Percentiles rank a stretch among this genome's conserved stretches.
phyloP scores from a whole-genome alignment of 176 grass and related monocot genomes.

The Paspalum notatum region DNA sequence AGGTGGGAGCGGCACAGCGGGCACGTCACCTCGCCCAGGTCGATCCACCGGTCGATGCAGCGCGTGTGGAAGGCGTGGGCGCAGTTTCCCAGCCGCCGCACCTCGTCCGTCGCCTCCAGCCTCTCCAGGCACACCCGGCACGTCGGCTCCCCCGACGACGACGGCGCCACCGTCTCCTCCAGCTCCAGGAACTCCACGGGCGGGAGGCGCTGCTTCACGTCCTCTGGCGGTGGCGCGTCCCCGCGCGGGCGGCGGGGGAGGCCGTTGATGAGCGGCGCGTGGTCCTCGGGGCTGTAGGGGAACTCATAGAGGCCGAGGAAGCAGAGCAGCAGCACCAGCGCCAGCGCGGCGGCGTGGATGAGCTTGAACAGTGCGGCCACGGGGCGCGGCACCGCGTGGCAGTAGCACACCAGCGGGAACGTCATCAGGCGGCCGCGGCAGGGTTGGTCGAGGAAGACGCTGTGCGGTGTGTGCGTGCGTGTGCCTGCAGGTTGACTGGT shows the following conservation, averaged over 20 bases:
- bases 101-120: conserved; percentile 58
- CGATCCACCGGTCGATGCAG: conserved; percentile 89
- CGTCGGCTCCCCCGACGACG: conserved; percentile 12
- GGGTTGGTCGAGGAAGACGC: too few relatives aligned
- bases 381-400: conserved; percentile 56
- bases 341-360: conserved; percentile 42
- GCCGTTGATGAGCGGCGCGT: conserved; percentile 33
- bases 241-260: background rate
- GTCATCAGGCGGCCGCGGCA: conserved; percentile 45
- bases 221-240: conserved; percentile 35
- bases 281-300: conserved; percentile 38
- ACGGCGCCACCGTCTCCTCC: background rate
- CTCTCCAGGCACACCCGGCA: conserved; percentile 80
- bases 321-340: conserved; percentile 38
- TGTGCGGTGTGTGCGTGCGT: too few relatives aligned
- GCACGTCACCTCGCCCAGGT: conserved; percentile 63
- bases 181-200: conserved; percentile 47
- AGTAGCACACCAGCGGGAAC: conserved; percentile 69
- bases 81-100: conserved; percentile 76
- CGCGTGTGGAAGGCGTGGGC: conserved; percentile 65
- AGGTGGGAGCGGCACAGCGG: conserved; percentile 70
- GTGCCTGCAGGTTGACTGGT: background rate
- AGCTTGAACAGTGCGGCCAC: conserved; percentile 60
- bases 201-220: conserved; percentile 61
- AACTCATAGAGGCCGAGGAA: conserved; percentile 55